Evolutionary conservation across 176 grass and related monocot species (phyloP).

Genomic region (Carex cristatella): DNA sequence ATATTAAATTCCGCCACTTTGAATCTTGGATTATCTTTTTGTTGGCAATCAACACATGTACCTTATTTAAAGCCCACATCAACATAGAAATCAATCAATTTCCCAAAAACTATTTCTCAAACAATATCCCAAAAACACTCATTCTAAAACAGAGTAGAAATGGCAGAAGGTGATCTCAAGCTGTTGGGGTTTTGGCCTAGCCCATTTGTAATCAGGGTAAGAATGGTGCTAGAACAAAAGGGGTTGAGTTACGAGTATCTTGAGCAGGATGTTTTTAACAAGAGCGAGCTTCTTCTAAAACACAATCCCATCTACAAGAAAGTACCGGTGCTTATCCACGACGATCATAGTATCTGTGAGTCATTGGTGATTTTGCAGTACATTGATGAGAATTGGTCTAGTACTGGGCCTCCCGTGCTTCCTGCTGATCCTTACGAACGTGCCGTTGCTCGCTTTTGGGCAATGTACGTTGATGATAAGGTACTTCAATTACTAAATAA

Average conservation of each 20-base stretch:
- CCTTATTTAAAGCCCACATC: not conserved
- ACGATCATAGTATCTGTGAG: constrained; percentile 10
- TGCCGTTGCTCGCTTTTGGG: constrained; percentile 40
- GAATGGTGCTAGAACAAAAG: constrained; percentile 15
- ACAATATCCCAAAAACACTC: not conserved
- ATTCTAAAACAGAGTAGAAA: not conserved
- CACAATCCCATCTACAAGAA: constrained; percentile 8
- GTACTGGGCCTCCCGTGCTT: not conserved
- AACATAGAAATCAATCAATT: not conserved
- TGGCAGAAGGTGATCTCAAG: constrained; percentile 8
- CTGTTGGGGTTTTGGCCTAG: not conserved
- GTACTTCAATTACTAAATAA: not conserved
- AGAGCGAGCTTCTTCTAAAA: constrained; percentile 20
- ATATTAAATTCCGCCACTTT: not conserved
- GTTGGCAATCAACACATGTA: not conserved
- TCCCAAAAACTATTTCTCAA: too few relatives aligned
- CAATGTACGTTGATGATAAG: constrained; percentile 40
- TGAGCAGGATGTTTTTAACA: not conserved
- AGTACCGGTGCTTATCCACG: constrained; percentile 1
- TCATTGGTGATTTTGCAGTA: constrained; percentile 24
- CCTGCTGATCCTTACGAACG: constrained; percentile 22
- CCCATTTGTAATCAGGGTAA: not conserved
- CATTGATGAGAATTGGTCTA: constrained; percentile 17
- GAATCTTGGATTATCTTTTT: not conserved
- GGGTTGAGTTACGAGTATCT: not conserved